Conservation (phyloP, 202 grass and related monocot species). For the Panicum virgatum region DNA sequence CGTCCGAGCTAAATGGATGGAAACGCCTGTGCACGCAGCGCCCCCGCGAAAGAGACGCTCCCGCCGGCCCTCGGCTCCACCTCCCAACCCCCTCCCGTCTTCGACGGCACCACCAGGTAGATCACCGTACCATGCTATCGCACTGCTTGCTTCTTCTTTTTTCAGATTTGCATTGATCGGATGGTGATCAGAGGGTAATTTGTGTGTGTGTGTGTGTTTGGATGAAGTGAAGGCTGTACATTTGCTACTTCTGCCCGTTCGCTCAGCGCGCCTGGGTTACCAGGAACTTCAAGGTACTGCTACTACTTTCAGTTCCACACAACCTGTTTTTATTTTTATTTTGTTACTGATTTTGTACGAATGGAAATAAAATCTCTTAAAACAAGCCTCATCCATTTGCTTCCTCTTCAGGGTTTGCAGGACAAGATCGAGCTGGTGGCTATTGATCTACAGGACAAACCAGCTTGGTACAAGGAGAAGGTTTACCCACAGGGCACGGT, state of each 20-base stretch:
- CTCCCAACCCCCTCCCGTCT: slow-evolving; percentile 57
- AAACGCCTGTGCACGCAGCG: too few relatives aligned
- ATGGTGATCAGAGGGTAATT: too few relatives aligned
- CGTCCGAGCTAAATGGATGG: too few relatives aligned
- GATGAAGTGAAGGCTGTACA: slow-evolving; percentile 29
- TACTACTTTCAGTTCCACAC: background rate
- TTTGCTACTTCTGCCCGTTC: slow-evolving; percentile 56
- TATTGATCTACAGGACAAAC: slow-evolving; percentile 70
- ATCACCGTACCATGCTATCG: too few relatives aligned
- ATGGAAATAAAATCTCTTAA: background rate
- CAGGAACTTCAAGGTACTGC: slow-evolving; percentile 57
- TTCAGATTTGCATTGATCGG: too few relatives aligned
- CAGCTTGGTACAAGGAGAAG: slow-evolving; percentile 88
- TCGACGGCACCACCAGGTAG: slow-evolving; percentile 71
- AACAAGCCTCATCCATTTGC: background rate
- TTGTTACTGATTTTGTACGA: background rate
- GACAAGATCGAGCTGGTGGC: slow-evolving; percentile 72
- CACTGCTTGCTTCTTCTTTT: too few relatives aligned
- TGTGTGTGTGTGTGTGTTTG: too few relatives aligned
- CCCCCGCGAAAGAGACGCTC: slow-evolving; percentile 44
- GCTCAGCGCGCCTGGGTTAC: slow-evolving; percentile 60
- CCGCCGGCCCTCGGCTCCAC: slow-evolving; percentile 51
- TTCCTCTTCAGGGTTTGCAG: slow-evolving; percentile 59
- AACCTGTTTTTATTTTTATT: background rate
- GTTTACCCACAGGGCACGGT: slow-evolving; percentile 74